Evolutionary conservation across 2,329 filamentous ascomycete species (phyloP).

Genomic region (Lecanicillium sp.): DNA sequence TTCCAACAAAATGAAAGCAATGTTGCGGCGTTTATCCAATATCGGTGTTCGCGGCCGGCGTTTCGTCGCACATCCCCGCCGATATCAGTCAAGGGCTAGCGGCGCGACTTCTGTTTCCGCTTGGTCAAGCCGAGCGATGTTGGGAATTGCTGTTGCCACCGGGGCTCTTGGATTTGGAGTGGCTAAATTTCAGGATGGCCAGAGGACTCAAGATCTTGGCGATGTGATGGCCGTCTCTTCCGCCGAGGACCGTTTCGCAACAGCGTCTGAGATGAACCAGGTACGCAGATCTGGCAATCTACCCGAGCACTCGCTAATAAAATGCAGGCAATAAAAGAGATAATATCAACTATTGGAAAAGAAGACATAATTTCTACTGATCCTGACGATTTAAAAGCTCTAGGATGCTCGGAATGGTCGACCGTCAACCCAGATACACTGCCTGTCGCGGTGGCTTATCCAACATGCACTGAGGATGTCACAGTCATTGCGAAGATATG

Average conservation of each 20-base stretch:
- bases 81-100: neutral
- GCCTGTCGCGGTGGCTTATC: conserved; percentile 60
- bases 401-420: conserved; percentile 65
- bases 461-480: conserved; percentile 54
- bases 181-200: conserved; percentile 25
- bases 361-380: conserved; percentile 58
- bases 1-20: too few relatives aligned
- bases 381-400: conserved; percentile 52
- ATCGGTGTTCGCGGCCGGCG: neutral
- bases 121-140: conserved; percentile 28
- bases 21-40: neutral
- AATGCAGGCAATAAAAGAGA: conserved; percentile 48
- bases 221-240: conserved; percentile 12
- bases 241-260: conserved; percentile 33
- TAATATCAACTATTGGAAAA: conserved; percentile 40
- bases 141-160: conserved; percentile 33
- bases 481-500: conserved; percentile 61
- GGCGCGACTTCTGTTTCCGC: neutral
- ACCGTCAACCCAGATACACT: conserved; percentile 53
- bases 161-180: conserved; percentile 37
- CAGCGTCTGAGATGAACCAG: conserved; percentile 36
- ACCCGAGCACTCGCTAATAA: conserved; percentile 4
- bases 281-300: conserved; percentile 22
- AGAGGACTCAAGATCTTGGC: conserved; percentile 5
- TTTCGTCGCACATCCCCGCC: neutral